phyloP scores from a whole-genome alignment of 768 basidiomycete genomes.

The Rhizopogon vesiculosus region DNA sequence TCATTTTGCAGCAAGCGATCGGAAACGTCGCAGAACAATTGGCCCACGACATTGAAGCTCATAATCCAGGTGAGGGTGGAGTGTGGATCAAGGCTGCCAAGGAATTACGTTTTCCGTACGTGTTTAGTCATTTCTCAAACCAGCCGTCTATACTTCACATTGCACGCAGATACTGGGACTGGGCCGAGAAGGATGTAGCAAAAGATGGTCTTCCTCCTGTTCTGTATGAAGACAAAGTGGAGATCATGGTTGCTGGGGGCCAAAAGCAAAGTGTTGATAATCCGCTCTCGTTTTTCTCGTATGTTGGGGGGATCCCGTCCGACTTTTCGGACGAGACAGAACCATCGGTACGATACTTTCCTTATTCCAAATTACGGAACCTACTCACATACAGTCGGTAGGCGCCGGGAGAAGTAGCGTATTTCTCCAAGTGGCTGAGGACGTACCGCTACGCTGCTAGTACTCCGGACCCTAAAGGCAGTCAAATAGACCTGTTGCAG shows the following conservation, averaged over 20 bases:
- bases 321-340: slow-evolving; percentile 14
- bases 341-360: slow-evolving; percentile 1
- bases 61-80: slow-evolving; percentile 12
- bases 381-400: neutral
- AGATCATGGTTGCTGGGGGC: slow-evolving; percentile 3
- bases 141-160: neutral
- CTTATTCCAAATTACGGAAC: neutral
- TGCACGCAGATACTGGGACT: slow-evolving; percentile 22
- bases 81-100: slow-evolving; percentile 16
- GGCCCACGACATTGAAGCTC: slow-evolving; percentile 19
- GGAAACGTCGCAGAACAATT: slow-evolving; percentile 20
- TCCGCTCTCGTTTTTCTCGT: slow-evolving; percentile 14
- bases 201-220: slow-evolving; percentile 17
- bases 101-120: slow-evolving; percentile 24
- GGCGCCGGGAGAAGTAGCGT: slow-evolving; percentile 7
- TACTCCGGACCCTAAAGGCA: slow-evolving; percentile 8
- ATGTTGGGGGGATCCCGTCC: slow-evolving; percentile 8
- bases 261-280: slow-evolving; percentile 10
- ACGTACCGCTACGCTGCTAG: slow-evolving; percentile 15
- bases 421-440: slow-evolving; percentile 14
- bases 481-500: slow-evolving; percentile 9
- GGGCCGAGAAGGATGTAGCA: slow-evolving; percentile 18
- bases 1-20: slow-evolving; percentile 17
- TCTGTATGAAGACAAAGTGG: slow-evolving; percentile 11
- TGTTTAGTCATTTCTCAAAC: neutral